phyloP scores from a whole-genome alignment of 495 filamentous ascomycete species.

The Neurospora sp. region DNA sequence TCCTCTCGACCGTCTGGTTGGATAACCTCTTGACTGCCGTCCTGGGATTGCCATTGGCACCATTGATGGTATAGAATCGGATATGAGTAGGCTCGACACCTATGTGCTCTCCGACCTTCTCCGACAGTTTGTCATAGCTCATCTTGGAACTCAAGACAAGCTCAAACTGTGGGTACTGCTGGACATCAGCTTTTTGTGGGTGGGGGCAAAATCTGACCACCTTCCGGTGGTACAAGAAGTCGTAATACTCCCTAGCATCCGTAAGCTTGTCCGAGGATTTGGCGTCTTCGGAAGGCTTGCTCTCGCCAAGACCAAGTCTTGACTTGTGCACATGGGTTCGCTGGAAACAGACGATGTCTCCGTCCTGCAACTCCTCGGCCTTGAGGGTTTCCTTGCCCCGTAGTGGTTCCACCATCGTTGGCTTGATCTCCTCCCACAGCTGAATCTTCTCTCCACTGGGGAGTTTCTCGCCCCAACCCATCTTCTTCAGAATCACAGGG shows the following conservation, averaged over 20 bases:
- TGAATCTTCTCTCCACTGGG: constrained; percentile 42
- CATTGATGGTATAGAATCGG: constrained; percentile 77
- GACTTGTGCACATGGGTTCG: constrained; percentile 40
- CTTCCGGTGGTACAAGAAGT: constrained; percentile 79
- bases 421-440: constrained; percentile 97
- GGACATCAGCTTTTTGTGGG: constrained; percentile 31
- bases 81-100: constrained; percentile 75
- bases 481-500: constrained; percentile 65
- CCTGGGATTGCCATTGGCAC: constrained; percentile 63
- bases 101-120: constrained; percentile 75
- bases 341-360: constrained; percentile 95
- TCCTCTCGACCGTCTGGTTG: constrained; percentile 55
- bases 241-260: constrained; percentile 80
- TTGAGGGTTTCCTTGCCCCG: constrained; percentile 83
- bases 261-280: constrained; percentile 33
- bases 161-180: constrained; percentile 50
- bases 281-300: constrained; percentile 18
- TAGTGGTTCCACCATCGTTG: constrained; percentile 90
- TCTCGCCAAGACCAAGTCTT: constrained; percentile 19
- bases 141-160: constrained; percentile 76
- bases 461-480: constrained; percentile 69
- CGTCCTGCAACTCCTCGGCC: constrained; percentile 90
- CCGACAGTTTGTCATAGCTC: constrained; percentile 78
- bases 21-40: constrained; percentile 58
- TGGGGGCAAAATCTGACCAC: constrained; percentile 58